Percentiles rank a stretch among this genome's conserved stretches.
Conservation (phyloP, 2,329 filamentous ascomycete species). For the Aspergillus calidoustus region DNA sequence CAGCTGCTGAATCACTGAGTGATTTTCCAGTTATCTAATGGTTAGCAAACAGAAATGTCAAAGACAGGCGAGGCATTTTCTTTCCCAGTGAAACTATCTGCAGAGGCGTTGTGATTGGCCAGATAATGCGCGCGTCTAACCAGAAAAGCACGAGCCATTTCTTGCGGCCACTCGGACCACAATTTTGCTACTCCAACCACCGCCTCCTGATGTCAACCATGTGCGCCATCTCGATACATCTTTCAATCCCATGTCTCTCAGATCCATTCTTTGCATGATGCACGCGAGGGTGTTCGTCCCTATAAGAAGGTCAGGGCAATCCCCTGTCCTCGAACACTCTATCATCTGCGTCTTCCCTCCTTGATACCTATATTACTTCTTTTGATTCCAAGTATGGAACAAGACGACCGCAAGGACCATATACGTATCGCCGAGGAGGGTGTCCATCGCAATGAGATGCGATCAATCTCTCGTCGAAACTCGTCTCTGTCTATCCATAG, state of each 20-base stretch:
- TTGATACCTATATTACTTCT: background rate
- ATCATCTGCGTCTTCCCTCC: background rate
- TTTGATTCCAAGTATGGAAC: background rate
- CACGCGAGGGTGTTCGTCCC: background rate
- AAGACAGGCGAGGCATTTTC: background rate
- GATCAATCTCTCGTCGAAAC: background rate
- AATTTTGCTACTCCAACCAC: background rate
- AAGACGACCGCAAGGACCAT: background rate
- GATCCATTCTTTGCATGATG: background rate
- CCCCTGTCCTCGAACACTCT: background rate
- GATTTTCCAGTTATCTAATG: background rate
- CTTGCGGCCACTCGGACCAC: background rate
- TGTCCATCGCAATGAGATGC: background rate
- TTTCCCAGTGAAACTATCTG: background rate
- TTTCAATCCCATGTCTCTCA: background rate
- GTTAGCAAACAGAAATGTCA: background rate
- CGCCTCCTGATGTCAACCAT: background rate
- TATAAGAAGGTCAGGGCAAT: background rate
- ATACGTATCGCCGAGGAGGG: slow-evolving; percentile 8
- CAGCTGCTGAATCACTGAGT: background rate
- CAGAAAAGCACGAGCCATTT: background rate
- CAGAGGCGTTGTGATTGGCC: background rate
- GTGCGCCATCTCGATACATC: background rate
- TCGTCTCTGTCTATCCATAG: slow-evolving; percentile 10
- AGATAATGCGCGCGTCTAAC: background rate